Evolutionary conservation across 495 filamentous ascomycete genomes (phyloP), one percentile per base, ranked within the genome.

Genomic region (Penicillium lividum): DNA sequence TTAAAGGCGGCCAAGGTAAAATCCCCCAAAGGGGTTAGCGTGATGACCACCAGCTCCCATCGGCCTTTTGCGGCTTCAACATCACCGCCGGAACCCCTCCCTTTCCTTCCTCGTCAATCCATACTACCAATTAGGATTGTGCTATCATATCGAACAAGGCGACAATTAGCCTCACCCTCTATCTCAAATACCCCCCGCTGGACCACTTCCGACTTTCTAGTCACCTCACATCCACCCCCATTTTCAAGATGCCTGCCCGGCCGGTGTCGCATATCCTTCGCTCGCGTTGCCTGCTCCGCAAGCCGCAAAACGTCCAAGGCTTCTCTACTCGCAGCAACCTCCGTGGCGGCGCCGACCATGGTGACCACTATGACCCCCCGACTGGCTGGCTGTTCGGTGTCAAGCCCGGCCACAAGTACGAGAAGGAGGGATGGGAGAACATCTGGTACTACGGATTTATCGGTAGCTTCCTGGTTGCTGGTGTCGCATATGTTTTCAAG

Each of bases 391-490:
- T 98, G 52, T 96, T 88, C 68, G 92, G 91, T 61, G 79, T 97
- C 63, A 89, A 87, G 74, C 95, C 94, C 25, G 92, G 93, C 51
- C 88, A 96, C 86, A 95, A 97, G 75, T 89, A 91, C 73, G 82
- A 90, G 82, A 92, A 91, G 74, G 94, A 98, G 74, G 93, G 92
- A 48, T 98, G 94, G 94, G 94, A 98, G 84, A 82, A 74, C 25
- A 76, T 93, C 30, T 94, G 86, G 80, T 85, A 89, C 73, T 97
- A 88, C 72, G 92, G 93, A 18, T 96, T 96, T 72, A 90, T 85
- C 74, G 94, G 92, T n/a, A 89, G 86, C 65, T 71, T 97, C 56
- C 72, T 81, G 13, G 77, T 91, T 44, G 88, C 86, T 34, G 84
- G 82, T 54, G 81, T 98, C 34, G 92, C 86, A 63, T 96, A 97